phyloP scores from a whole-genome alignment of 2,329 filamentous ascomycete genomes.

The Nothophoma quercina region DNA sequence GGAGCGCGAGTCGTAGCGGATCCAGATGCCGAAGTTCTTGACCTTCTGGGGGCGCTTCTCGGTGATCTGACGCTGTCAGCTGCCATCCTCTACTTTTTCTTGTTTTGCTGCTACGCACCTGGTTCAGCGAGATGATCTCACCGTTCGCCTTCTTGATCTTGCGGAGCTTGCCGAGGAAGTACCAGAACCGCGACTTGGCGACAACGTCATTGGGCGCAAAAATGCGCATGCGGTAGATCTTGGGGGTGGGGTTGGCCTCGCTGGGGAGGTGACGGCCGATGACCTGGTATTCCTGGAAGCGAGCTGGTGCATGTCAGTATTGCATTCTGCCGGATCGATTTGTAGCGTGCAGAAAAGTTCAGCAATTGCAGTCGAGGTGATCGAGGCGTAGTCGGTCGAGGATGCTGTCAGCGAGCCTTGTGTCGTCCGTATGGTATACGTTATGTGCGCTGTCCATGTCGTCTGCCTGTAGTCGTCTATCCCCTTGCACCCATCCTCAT shows the following conservation, averaged over 20 bases:
- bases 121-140: slow-evolving; percentile 97
- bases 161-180: slow-evolving; percentile 98
- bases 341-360: slow-evolving; percentile 15
- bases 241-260: slow-evolving; percentile 95
- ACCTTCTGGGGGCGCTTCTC: slow-evolving; percentile 99
- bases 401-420: background rate
- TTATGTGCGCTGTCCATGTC: background rate
- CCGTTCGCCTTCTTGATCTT: slow-evolving; percentile 99
- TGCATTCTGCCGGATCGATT: slow-evolving; percentile 13
- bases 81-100: background rate
- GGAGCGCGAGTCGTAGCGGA: slow-evolving; percentile 99
- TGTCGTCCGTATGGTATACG: background rate
- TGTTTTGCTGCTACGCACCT: slow-evolving; percentile 68
- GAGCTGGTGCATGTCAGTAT: slow-evolving; percentile 70
- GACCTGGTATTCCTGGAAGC: slow-evolving; percentile 99
- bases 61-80: slow-evolving; percentile 71
- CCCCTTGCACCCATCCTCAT: background rate
- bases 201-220: slow-evolving; percentile 98
- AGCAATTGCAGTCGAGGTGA: slow-evolving; percentile 40
- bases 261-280: slow-evolving; percentile 99
- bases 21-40: slow-evolving; percentile 99
- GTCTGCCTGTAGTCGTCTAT: background rate
- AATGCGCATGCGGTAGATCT: slow-evolving; percentile 99
- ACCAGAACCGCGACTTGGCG: slow-evolving; percentile 99
- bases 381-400: background rate